Base-by-base conservation (phyloP, 164 flowering plant genomes). In the Buxus sempervirens region DNA sequence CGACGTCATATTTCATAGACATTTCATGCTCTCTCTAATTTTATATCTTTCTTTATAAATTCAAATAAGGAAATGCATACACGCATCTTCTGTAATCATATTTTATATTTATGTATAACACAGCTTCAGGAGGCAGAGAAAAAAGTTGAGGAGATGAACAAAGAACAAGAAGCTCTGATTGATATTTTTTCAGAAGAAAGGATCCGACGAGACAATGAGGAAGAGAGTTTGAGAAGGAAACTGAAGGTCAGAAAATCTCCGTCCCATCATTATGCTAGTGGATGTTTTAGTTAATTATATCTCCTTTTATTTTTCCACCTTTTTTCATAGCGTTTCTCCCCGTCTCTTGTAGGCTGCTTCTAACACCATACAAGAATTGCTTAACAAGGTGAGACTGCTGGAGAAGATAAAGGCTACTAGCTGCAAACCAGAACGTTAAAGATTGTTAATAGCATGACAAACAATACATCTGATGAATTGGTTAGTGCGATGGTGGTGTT, bases 131-230 rank as follows among this genome's bases (percentile, higher is more conserved):
- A 75, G 45, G 72, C 78, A 12, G 69, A 73, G 27, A 61, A 54
- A 48, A 88, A 86, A 73, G 67, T 84, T 24, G 87, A 85, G 65
- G 88, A 79, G 42, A 53, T 90, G 70, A 85, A 64, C 72, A 88
- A 77, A 81, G 98, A 93, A 66, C 96, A 91, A 62, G 94, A 86
- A 51, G 86, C 77, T 62, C 63, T 91, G 13, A 82, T 90, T 18
- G 91, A 87, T 60, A 80, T 89, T 32, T 84, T 90, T 69, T 66
- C 89, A 4, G 96, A 87, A 54, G 97, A 92, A 75, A 88, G 93
- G 69, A 83, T 76, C 20, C 82, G 87, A 9, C 81, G 94, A 25
- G 90, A 89, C 21, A 63, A 25, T 10, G 96, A 88, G 72, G 89
- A 86, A 74, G 85, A 82, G 16, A 82, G 64, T 51, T 76, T 90